Evolutionary conservation across 306 rosid species (phyloP), one percentile per base, ranked within the genome.

Genomic region (Cucumis cinereus): DNA sequence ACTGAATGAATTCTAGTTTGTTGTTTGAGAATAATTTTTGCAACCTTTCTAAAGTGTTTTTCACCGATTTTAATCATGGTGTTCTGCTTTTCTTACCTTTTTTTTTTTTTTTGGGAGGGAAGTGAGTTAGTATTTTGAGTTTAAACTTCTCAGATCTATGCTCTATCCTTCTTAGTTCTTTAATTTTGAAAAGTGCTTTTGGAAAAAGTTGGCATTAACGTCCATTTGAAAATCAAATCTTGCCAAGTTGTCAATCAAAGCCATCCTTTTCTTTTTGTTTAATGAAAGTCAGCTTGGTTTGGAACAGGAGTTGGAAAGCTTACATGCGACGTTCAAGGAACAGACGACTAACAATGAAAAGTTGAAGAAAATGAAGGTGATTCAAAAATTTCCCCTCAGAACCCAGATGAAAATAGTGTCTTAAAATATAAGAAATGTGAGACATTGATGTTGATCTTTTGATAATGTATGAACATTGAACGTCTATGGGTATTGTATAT

Each of bases 321-420:
- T 77, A 77, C 79, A 61, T 28, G 79, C 50, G 24, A 49, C 73
- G 1, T 63, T 77, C 49, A 49, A 77, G 50, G 62, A 77, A 63
- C 79, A 61, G 23, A 77, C 61, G 4, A 52, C 74, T 59, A 61
- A 50, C 79, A 77, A 77, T 12, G 63, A 62, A 47, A 77, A 33
- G 30, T 45, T 63, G 73, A 77, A 77, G 79, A 61, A 63, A 77
- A 62, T 63, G 33, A 77, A 77, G 79, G 79, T 77, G 73, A 77
- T 60, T 77, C 62, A 30, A 28, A 20, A 47, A 20, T 23, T 62
- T 4, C 33, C 55, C 10, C 76, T 23, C 56, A 40, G 59, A 71
- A 14, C 38, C 40, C 60, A 28, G 26, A 30, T 73, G 41, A 73
- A 55, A 50, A 1, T 28, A 52, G 10, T 40, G 4, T 74, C 60